phyloP scores from a whole-genome alignment of 371 early-diverging fungal genomes.

The Mucor lusitanicus region DNA sequence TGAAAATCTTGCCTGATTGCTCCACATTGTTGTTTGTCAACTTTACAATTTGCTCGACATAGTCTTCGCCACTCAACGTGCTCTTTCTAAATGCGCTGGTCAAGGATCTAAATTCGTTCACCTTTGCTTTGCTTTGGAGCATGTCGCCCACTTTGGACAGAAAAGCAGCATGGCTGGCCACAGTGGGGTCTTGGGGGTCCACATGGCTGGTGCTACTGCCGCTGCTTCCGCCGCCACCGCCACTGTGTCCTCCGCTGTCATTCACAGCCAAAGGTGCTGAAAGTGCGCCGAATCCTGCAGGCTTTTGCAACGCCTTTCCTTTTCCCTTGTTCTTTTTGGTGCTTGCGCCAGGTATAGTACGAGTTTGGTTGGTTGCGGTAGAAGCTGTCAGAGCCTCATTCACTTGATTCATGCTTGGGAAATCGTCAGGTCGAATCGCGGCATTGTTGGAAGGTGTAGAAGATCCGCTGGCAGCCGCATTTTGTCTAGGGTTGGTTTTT shows the following conservation, averaged over 20 bases:
- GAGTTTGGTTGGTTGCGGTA: neutral
- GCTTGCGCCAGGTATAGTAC: slow-evolving; percentile 16
- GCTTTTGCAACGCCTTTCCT: slow-evolving; percentile 21
- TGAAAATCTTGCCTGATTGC: slow-evolving; percentile 52
- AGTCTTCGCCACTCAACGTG: slow-evolving; percentile 55
- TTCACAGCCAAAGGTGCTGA: slow-evolving; percentile 13
- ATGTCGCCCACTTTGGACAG: slow-evolving; percentile 50
- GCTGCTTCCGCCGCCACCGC: neutral
- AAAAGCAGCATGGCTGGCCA: slow-evolving; percentile 43
- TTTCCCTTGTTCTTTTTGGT: slow-evolving; percentile 11
- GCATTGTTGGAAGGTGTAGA: neutral
- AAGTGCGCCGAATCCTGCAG: slow-evolving; percentile 37
- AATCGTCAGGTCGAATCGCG: neutral
- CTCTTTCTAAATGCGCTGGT: slow-evolving; percentile 58
- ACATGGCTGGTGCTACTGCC: neutral
- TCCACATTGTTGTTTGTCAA: slow-evolving; percentile 49
- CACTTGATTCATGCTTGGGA: slow-evolving; percentile 9
- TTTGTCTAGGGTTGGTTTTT: neutral
- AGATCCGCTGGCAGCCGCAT: neutral
- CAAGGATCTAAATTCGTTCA: slow-evolving; percentile 62
- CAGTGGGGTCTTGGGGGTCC: neutral
- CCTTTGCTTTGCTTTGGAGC: slow-evolving; percentile 47
- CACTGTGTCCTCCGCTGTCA: neutral
- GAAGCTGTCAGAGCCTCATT: neutral
- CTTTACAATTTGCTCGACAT: slow-evolving; percentile 54